phyloP scores from a whole-genome alignment of 2,329 filamentous ascomycete genomes.

The Pseudocercospora ulei region DNA sequence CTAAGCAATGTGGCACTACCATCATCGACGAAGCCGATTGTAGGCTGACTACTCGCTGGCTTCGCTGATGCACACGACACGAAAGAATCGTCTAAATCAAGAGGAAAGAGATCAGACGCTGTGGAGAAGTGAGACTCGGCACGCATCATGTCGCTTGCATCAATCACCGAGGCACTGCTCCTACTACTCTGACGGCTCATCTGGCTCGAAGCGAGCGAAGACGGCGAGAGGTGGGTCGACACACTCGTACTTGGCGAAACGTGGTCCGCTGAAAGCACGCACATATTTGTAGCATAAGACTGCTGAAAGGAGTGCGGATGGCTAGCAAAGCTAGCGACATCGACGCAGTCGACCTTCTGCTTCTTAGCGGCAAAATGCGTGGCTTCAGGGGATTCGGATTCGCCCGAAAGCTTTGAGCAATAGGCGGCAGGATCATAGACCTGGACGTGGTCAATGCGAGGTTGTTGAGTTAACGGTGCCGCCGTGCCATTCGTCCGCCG shows the following conservation, averaged over 20 bases:
- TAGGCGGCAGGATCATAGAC: conserved; percentile 28
- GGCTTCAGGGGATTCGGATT: conserved; percentile 20
- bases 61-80: conserved; percentile 24
- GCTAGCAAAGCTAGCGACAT: conserved; percentile 10
- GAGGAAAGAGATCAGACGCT: conserved; percentile 25
- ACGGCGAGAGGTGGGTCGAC: conserved; percentile 27
- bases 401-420: conserved; percentile 26
- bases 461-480: conserved; percentile 17
- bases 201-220: conserved; percentile 27
- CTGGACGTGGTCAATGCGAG: conserved; percentile 18
- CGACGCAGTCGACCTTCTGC: conserved; percentile 22
- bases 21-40: conserved; percentile 22
- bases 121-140: conserved; percentile 37
- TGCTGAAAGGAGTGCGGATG: conserved; percentile 16
- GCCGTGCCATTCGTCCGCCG: conserved; percentile 28
- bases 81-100: conserved; percentile 25
- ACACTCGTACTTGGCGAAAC: conserved; percentile 28
- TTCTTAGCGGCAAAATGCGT: conserved; percentile 23
- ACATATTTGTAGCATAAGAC: conserved; percentile 19
- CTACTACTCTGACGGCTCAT: conserved; percentile 43
- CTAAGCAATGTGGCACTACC: conserved; percentile 23
- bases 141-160: conserved; percentile 39
- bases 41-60: conserved; percentile 24
- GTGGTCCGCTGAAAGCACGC: conserved; percentile 20
- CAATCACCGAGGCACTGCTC: conserved; percentile 36